These are phyloP conservation scores for Arthrobotrys megalospora DNA, from an alignment of 2,329 filamentous ascomycete species.

Conservation along the genomic window DNA sequence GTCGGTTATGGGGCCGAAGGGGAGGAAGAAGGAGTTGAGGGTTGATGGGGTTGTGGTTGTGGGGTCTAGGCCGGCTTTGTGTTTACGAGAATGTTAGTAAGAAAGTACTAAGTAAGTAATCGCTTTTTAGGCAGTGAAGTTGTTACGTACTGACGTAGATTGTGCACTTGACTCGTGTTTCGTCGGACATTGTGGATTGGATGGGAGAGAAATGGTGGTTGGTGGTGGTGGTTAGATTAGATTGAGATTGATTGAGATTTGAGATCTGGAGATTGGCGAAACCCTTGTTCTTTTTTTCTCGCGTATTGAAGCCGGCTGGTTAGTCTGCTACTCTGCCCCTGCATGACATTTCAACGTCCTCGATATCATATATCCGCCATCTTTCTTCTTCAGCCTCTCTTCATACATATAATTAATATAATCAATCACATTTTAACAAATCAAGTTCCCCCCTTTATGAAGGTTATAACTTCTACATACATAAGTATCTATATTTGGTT, in stretches of 20 bases:
- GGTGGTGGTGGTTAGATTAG: background rate
- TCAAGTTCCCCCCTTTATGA: too few relatives aligned
- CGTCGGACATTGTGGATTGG: slow-evolving; percentile 78
- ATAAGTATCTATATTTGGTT: too few relatives aligned
- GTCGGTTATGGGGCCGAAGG: slow-evolving; percentile 95
- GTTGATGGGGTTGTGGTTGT: slow-evolving; percentile 79
- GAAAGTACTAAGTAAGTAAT: background rate
- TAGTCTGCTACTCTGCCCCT: too few relatives aligned
- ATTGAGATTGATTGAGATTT: background rate
- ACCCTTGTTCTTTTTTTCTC: background rate
- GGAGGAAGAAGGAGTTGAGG: slow-evolving; percentile 91
- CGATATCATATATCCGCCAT: too few relatives aligned
- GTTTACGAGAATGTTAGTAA: background rate
- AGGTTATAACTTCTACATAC: too few relatives aligned
- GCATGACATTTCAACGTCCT: too few relatives aligned
- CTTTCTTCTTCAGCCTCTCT: too few relatives aligned
- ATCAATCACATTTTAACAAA: too few relatives aligned
- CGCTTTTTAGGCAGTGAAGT: background rate
- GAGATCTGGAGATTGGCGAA: background rate
- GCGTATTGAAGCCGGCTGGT: background rate
- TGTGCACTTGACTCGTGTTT: slow-evolving; percentile 87
- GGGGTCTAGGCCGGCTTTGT: slow-evolving; percentile 81
- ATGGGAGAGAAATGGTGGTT: background rate
- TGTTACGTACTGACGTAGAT: slow-evolving; percentile 77
- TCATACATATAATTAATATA: too few relatives aligned